These are phyloP conservation scores for Metschnikowia sp. DNA, from an alignment of 805 yeast genomes.

Conservation along the genomic window DNA sequence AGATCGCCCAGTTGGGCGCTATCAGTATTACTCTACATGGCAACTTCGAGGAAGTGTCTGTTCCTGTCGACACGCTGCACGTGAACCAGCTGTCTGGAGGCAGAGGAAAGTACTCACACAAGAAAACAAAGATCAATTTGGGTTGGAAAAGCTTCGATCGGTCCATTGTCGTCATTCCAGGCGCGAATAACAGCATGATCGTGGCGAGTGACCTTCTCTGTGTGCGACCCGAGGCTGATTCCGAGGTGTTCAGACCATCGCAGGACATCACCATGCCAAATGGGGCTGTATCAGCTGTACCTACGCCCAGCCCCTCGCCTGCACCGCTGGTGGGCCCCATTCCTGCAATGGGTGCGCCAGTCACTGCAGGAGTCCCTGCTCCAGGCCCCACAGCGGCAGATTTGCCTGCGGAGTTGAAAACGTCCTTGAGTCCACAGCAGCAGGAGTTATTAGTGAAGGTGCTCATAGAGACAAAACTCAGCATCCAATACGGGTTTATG, in stretches of 20 bases:
- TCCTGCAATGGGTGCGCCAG: neutral
- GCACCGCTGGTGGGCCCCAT: constrained; percentile 4
- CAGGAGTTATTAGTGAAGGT: constrained; percentile 63
- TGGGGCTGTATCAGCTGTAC: constrained; percentile 9
- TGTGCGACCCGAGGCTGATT: constrained; percentile 32
- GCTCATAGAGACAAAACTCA: constrained; percentile 69
- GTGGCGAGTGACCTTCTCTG: constrained; percentile 83
- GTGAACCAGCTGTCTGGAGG: constrained; percentile 16
- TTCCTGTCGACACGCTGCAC: constrained; percentile 43
- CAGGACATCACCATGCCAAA: constrained; percentile 11
- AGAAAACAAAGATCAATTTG: constrained; percentile 34
- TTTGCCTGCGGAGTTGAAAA: constrained; percentile 54
- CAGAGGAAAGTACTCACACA: constrained; percentile 16
- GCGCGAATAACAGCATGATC: constrained; percentile 64
- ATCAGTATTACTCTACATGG: constrained; percentile 83
- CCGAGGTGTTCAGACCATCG: constrained; percentile 17
- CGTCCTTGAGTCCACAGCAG: constrained; percentile 51
- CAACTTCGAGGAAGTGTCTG: constrained; percentile 64
- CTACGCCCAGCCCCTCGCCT: constrained; percentile 8
- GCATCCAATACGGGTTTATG: constrained; percentile 75
- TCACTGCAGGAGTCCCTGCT: neutral
- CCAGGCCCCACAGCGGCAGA: constrained; percentile 29
- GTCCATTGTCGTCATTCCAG: constrained; percentile 71
- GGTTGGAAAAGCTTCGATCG: constrained; percentile 81
- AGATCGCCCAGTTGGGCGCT: constrained; percentile 69